Evolutionary conservation across 306 rosid genomes (phyloP), one percentile per base, ranked within the genome.

Genomic region (Castanospermum australe): DNA sequence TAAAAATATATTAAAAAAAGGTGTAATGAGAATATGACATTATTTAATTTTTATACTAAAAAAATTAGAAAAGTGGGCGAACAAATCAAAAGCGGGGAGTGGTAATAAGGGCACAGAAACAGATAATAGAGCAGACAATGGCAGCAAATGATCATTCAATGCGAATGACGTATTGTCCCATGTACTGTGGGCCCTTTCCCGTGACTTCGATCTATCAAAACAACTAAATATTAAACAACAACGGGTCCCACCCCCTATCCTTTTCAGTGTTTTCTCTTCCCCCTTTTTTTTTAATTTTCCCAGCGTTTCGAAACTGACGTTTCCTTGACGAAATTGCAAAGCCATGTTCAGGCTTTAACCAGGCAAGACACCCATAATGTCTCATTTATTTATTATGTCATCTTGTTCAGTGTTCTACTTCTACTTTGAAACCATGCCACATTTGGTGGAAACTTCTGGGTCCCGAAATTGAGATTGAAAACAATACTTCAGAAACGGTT

Each of bases 391-490:
- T 32, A 45, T 39, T 39, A 32, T 55, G 80, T 79, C 74, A 61
- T 47, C 8, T 62, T 81, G 48, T 69, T 75, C 77, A 63, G 50
- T 56, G 63, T 62, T 83, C 57, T 79, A 12, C 86, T 62, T 83
- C 57, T 79, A 12, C 86, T 82, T 79, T 52, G 88, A 86, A 85
- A 85, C 74, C 79, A 81, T 77, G 86, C 80, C 94, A 66, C 80
- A 44, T 82, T 70, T 78, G 86, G 88, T 80, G 93, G 87, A 28
- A 83, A 75, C 6, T n/a, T n/a, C n/a, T 52, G 79, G 85, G 86
- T 74, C 76, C 87, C 56, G 70, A 78, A 78, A 71, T 79, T 65
- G 65, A 70, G 60, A 71, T 24, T 81, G 81, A 87, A 83, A 81
- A 76, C 63, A 36, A 76, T 52, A 70, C 83, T 66, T 80, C 5